Percentiles rank a stretch among this genome's conserved stretches.
phyloP scores from a whole-genome alignment of 257 asterid species.

The Fraxinus quadrangulata region DNA sequence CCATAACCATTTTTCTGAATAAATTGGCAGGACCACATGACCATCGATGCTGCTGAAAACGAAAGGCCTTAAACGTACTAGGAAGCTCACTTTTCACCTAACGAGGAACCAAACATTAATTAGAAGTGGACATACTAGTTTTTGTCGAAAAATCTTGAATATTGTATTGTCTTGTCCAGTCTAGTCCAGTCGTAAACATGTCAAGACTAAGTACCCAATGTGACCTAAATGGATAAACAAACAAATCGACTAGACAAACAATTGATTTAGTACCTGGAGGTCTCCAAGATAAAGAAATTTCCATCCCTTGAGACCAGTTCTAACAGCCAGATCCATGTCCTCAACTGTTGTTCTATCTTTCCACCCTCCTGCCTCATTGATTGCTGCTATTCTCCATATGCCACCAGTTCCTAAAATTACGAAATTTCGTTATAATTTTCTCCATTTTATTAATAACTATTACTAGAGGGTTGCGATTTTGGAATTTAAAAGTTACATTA shows the following conservation, averaged over 20 bases:
- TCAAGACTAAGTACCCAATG: neutral
- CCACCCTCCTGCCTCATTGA: slow-evolving; percentile 97
- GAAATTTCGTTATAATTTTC: neutral
- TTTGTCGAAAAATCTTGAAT: neutral
- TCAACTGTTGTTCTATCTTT: slow-evolving; percentile 95
- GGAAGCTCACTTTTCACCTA: slow-evolving; percentile 94
- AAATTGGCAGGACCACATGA: slow-evolving; percentile 96
- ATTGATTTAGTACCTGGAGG: slow-evolving; percentile 54
- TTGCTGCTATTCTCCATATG: slow-evolving; percentile 90
- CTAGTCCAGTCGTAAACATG: no score
- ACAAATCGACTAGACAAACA: neutral
- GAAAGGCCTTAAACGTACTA: slow-evolving; percentile 90
- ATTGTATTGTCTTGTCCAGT: neutral
- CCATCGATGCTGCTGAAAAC: slow-evolving; percentile 97
- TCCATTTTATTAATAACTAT: no score
- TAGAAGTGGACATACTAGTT: neutral
- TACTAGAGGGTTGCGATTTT: no score
- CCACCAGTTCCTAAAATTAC: slow-evolving; percentile 76
- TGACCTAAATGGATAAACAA: neutral
- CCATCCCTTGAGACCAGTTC: slow-evolving; percentile 97
- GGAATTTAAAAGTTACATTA: no score
- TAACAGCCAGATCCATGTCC: slow-evolving; percentile 96
- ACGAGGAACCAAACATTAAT: neutral
- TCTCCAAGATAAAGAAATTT: slow-evolving; percentile 87
- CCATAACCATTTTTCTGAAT: slow-evolving; percentile 87